Percentiles rank a stretch among this genome's conserved stretches.
These are phyloP conservation scores for Picea engelmannii DNA, from an alignment of 83 land plant genomes.

Conservation along the genomic window DNA sequence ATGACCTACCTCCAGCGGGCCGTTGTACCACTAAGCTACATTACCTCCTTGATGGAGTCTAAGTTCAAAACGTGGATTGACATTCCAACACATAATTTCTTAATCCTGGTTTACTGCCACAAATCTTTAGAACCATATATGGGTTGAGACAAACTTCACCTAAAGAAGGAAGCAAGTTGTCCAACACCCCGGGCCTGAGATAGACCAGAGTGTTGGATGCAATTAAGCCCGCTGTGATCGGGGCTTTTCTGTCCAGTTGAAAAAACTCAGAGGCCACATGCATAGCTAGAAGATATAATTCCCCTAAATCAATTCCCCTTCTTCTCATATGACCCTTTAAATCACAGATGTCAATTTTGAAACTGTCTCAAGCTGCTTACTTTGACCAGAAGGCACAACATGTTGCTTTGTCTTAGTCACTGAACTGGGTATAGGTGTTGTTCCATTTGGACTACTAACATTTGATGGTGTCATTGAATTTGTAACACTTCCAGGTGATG, in stretches of 20 bases:
- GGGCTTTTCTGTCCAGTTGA: slow-evolving; percentile 73
- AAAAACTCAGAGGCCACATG: slow-evolving; percentile 59
- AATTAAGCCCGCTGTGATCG: slow-evolving; percentile 78
- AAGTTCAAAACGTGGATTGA: too few relatives aligned
- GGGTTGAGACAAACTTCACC: slow-evolving; percentile 81
- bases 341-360: slow-evolving; percentile 49
- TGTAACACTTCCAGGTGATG: slow-evolving; percentile 61
- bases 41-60: too few relatives aligned
- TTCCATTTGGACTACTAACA: too few relatives aligned
- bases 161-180: slow-evolving; percentile 57
- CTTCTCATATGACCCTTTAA: slow-evolving; percentile 23
- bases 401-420: too few relatives aligned
- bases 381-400: slow-evolving; percentile 4
- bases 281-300: slow-evolving; percentile 59
- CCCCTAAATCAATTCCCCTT: too few relatives aligned
- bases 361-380: slow-evolving; percentile 46
- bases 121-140: slow-evolving; percentile 33
- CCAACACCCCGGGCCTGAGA: slow-evolving; percentile 64
- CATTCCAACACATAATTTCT: too few relatives aligned
- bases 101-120: too few relatives aligned
- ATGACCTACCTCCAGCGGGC: too few relatives aligned
- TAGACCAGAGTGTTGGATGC: slow-evolving; percentile 69
- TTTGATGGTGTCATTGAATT: too few relatives aligned
- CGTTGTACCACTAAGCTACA: too few relatives aligned
- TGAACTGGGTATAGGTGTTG: too few relatives aligned